phyloP scores from a whole-genome alignment of 1,284 basidiomycete species.

The Tilletia walkeri region DNA sequence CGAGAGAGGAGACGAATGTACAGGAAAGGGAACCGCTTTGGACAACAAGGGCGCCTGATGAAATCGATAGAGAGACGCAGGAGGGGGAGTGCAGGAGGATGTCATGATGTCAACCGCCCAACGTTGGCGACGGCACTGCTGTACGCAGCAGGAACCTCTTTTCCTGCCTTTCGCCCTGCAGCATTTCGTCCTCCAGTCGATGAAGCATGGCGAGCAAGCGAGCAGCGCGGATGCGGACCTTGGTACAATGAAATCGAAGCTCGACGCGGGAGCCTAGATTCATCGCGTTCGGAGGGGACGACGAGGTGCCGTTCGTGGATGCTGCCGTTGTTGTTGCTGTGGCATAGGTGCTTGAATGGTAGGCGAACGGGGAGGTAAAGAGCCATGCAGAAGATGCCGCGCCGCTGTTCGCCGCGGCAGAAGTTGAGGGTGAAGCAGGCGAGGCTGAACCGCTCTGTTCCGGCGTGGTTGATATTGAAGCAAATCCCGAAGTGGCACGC shows the following conservation, averaged over 20 bases:
- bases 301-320: background rate
- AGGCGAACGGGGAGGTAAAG: conserved; percentile 7
- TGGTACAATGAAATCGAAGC: background rate
- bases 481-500: background rate
- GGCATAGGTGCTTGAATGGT: background rate
- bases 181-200: conserved; percentile 6
- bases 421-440: background rate
- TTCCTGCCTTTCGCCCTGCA: background rate
- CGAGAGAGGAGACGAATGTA: too few relatives aligned
- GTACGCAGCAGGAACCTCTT: background rate
- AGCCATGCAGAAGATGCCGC: conserved; percentile 1
- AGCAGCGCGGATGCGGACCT: background rate
- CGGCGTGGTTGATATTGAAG: too few relatives aligned
- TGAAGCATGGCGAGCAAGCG: conserved; percentile 13
- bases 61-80: too few relatives aligned
- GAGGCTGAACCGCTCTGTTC: too few relatives aligned
- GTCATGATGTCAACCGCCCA: too few relatives aligned
- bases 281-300: background rate
- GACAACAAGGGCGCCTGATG: too few relatives aligned
- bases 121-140: too few relatives aligned
- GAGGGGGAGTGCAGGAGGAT: too few relatives aligned
- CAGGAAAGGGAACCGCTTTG: too few relatives aligned
- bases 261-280: conserved; percentile 3
- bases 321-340: conserved; percentile 1
- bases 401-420: background rate